Base-by-base conservation (phyloP, 345 rosid species). In the Lumnitzera littorea region DNA sequence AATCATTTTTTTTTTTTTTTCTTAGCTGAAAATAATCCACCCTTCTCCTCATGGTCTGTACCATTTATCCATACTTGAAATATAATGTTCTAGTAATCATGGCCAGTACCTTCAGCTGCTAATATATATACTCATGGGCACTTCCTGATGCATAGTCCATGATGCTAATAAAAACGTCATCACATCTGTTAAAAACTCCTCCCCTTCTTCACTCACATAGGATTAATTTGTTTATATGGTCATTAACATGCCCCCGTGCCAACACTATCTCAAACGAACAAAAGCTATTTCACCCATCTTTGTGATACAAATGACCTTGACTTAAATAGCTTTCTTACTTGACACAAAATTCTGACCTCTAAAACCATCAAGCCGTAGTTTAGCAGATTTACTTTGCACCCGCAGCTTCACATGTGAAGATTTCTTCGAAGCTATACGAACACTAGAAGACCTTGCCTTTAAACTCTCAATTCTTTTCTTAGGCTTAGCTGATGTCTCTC, bases 101-200 rank as follows among this genome's bases (percentile, higher is more conserved):
- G n/a, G n/a, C n/a, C n/a, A n/a, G n/a, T n/a, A n/a, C n/a, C n/a
- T n/a, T n/a, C n/a, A n/a, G n/a, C n/a, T n/a, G n/a, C n/a, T n/a
- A n/a, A n/a, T n/a, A n/a, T n/a, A n/a, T n/a, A 85, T 92, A 64
- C 86, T 89, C 66, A 89, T 92, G 96, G 98, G 95, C 3, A 89
- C 69, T 92, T 85, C 61, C 96, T 0, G 96, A 96, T 16, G 91
- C 67, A 92, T 89, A 48, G 70, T 89, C 57, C 87, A 92, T 47
- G 81, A 92, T 48, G 63, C 91, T 25, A 85, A 82, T 0, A 95
- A 95, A 5, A 85, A 76, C 2, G 24, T 78, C 3, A 82, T 81
- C 53, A 56, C 86, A 36, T 91, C 89, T 0, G 69, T 79, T 4
- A 83, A 74, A 67, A 69, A 80, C 12, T 70, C 78, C 46, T 80